Evolutionary conservation across 164 flowering plant genomes (phyloP).

Genomic region (Litsea cubeba): DNA sequence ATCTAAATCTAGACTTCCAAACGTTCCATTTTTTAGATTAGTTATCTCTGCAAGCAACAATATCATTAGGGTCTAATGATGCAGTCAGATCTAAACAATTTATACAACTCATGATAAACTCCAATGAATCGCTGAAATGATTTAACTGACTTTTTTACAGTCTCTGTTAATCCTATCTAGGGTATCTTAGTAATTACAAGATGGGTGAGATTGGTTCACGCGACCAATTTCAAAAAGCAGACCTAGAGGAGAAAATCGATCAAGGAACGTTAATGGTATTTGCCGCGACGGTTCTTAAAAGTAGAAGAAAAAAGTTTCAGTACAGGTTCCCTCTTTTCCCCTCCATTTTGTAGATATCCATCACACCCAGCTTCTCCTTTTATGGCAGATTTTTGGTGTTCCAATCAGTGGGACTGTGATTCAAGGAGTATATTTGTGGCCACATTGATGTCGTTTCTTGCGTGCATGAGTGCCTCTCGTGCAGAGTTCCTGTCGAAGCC

Average conservation of each 20-base stretch:
- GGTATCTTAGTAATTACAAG: not conserved
- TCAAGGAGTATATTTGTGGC: conserved; percentile 96
- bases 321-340: not conserved
- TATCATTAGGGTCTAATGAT: too few relatives aligned
- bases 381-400: not conserved
- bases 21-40: too few relatives aligned
- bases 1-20: too few relatives aligned
- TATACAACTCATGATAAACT: too few relatives aligned
- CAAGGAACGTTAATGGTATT: too few relatives aligned
- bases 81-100: too few relatives aligned
- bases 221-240: not conserved
- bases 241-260: not conserved
- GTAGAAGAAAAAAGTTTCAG: not conserved
- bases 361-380: not conserved
- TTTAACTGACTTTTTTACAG: not conserved
- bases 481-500: conserved; percentile 86
- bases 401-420: conserved; percentile 54
- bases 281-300: not conserved
- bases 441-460: conserved; percentile 78
- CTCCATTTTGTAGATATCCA: not conserved
- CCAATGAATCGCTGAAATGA: too few relatives aligned
- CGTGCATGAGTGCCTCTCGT: conserved; percentile 83
- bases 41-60: too few relatives aligned
- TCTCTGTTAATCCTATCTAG: not conserved
- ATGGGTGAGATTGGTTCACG: not conserved